Evolutionary conservation across 2,329 filamentous ascomycete species (phyloP).

Genomic region (Fusarium bulbicola): DNA sequence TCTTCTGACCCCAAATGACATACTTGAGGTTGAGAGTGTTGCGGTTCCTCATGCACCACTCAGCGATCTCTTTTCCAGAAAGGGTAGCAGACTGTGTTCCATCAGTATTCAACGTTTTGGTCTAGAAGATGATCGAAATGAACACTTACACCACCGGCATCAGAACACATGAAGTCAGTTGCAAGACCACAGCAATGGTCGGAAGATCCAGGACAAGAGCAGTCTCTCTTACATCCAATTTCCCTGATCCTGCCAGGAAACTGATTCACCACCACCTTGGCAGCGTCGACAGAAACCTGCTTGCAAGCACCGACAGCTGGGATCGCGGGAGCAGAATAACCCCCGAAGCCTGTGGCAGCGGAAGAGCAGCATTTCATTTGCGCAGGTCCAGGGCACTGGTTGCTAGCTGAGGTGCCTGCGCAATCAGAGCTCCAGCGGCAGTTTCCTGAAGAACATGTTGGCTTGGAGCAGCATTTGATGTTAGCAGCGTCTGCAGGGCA

Average conservation of each 20-base stretch:
- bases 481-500: slow-evolving; percentile 51
- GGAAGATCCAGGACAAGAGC: slow-evolving; percentile 44
- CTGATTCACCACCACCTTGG: slow-evolving; percentile 47
- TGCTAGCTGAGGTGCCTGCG: slow-evolving; percentile 41
- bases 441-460: slow-evolving; percentile 48
- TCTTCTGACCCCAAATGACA: slow-evolving; percentile 60
- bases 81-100: slow-evolving; percentile 45
- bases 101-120: background rate
- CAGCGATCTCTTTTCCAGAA: slow-evolving; percentile 55
- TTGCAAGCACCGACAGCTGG: slow-evolving; percentile 50
- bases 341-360: slow-evolving; percentile 46
- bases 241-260: slow-evolving; percentile 49
- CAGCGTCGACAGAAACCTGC: slow-evolving; percentile 48
- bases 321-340: slow-evolving; percentile 46
- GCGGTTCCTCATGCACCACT: slow-evolving; percentile 59
- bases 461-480: slow-evolving; percentile 55
- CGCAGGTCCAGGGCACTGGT: slow-evolving; percentile 51
- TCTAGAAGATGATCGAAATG: background rate
- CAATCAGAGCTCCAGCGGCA: slow-evolving; percentile 53
- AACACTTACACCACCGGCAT: slow-evolving; percentile 49
- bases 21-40: slow-evolving; percentile 55
- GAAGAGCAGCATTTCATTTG: slow-evolving; percentile 52
- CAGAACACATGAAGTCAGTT: slow-evolving; percentile 51
- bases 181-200: slow-evolving; percentile 52
- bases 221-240: slow-evolving; percentile 48